Evolutionary conservation across 2,329 filamentous ascomycete species (phyloP), one percentile per base, ranked within the genome.

Genomic region (Xylariomycetidae sp.): DNA sequence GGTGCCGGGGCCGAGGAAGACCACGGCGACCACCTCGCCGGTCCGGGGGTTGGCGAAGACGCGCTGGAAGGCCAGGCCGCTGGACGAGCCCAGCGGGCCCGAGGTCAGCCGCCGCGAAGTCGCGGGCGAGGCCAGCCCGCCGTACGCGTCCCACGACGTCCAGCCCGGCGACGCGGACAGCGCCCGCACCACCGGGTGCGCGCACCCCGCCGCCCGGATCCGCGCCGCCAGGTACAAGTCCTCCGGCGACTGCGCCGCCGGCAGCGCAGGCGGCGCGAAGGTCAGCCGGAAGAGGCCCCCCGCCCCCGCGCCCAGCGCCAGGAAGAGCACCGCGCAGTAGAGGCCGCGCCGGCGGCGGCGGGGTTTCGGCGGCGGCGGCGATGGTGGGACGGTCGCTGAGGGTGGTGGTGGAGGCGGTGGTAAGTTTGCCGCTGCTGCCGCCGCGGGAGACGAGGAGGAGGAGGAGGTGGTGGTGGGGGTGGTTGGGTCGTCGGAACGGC

Each of bases 1-100:
- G 14, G 82, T 52, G 1, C 66, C 73, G n/a, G 65, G 56, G 6
- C 84, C 85, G 34, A 88, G 69, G 64, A 70, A 83, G 4, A 88
- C 63, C n/a, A 88, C 67, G 31, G 68, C 72, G 9, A 80, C 61
- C 20, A 77, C 56, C 47, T 76, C 73, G 44, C 75, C 68, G 6
- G 76, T 74, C 19, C 57, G 56, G 4, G 61, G 50, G 52, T 84
- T 76, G 65, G 70, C 76, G 52, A 85, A 88, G 2, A 82, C 59
- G 47, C 73, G 69, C 64, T 85, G 73, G 47, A 63, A 72, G 10
- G 60, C 61, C 19, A 73, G 46, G 9, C 62, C 68, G 7, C 56
- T 40, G 10, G 61, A 50, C 10, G 67, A 66, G 5, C 52, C 50
- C 19, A 74, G 49, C 2, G 66, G 55, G 3, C 64, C 65, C 1